Evolutionary conservation across 2,329 filamentous ascomycete genomes (phyloP), one percentile per base, ranked within the genome.

Genomic region (Aureobasidium sp.): DNA sequence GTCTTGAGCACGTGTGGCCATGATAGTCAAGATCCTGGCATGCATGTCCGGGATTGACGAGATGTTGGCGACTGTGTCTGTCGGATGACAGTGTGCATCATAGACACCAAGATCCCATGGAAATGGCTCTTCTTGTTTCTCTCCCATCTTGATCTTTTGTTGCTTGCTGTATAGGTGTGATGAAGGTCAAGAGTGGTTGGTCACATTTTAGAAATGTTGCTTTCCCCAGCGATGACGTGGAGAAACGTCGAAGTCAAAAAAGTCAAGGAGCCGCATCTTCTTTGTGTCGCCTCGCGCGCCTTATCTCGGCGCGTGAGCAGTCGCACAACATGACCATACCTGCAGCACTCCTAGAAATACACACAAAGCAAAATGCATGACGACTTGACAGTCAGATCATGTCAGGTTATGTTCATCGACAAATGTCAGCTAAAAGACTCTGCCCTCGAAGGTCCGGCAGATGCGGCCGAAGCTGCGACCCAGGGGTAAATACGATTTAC

Each of bases 41-140:
- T 82, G 83, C 88, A 93, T 92, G 12, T 68, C 68, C 12, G 83
- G 76, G 44, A 93, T 85, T 13, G 72, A 73, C 12, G 78, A 67
- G 53, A 89, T 74, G 20, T 80, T 84, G 46, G 80, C 75, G 82
- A 91, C 86, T 23, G 86, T 90, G 73, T 93, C 89, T 32, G 89
- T 93, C 4, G 89, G 89, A 71, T 94, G 90, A 73, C 90, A 93
- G 77, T 94, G 90, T 26, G 90, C 88, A 71, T 94, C 90, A 70
- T 82, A 89, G 64, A 90, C 79, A 53, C 86, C 87, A 36, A 87
- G 74, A 62, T 87, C 80, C 88, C 88, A 91, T 13, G 88, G 88
- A 26, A 87, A 84, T 2, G 63, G 60, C 10, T 66, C 62, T 26
- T 68, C 61, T 27, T 68, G 15, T 51, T 58, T 13, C 3, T 44